Conservation (phyloP, 306 rosid species). For the barrel medic (Medicago truncatula) region MtrunA17r5.0-ANR NC_053042.1:6832501-6833000, state of each 20-base stretch:
- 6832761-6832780: slow-evolving; percentile 53
- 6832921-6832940: too few species aligned
- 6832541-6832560: slow-evolving; percentile 81
- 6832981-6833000: too few species aligned
- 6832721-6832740: slow-evolving; percentile 63
- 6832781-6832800: slow-evolving; percentile 63
- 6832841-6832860: not conserved
- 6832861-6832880: not conserved
- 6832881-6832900: not conserved
- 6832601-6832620: slow-evolving; percentile 83
- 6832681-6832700: slow-evolving; percentile 64
- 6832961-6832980: too few species aligned
- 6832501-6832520: slow-evolving; percentile 72
- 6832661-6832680: slow-evolving; percentile 74
- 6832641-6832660: slow-evolving; percentile 63
- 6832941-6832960: too few species aligned
- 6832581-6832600: slow-evolving; percentile 82
- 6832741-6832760: slow-evolving; percentile 52
- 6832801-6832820: slow-evolving; percentile 49
- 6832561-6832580: slow-evolving; percentile 68
- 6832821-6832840: not conserved
- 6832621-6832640: slow-evolving; percentile 81
- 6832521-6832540: slow-evolving; percentile 71
- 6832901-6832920: not conserved
- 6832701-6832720: slow-evolving; percentile 58